Evolutionary conservation across 805 yeast species (phyloP).

Genomic region (Wickerhamiella azyma): DNA sequence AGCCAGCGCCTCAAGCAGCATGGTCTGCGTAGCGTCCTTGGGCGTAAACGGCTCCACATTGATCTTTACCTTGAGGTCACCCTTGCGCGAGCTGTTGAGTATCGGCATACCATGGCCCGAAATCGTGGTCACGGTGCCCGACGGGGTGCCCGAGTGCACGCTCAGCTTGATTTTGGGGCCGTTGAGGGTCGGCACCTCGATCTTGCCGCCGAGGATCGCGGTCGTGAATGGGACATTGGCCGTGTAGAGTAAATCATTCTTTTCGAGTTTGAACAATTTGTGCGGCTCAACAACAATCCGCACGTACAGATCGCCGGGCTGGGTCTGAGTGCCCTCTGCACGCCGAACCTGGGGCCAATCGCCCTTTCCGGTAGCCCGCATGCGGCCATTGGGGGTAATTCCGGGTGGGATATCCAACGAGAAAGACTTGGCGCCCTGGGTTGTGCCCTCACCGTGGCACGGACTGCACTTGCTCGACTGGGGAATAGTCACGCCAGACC

Average conservation of each 20-base stretch:
- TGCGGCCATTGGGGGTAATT: constrained; percentile 68
- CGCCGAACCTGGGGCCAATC: constrained; percentile 71
- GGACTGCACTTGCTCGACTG: constrained; percentile 54
- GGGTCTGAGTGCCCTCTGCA: constrained; percentile 51
- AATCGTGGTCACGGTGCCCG: constrained; percentile 57
- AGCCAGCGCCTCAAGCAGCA: constrained; percentile 85
- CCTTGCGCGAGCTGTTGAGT: constrained; percentile 43
- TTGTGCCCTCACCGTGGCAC: constrained; percentile 87
- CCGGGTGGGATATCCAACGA: constrained; percentile 82
- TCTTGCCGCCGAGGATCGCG: constrained; percentile 87
- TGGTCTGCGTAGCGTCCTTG: constrained; percentile 69
- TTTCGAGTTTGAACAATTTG: constrained; percentile 49
- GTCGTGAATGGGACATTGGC: constrained; percentile 82
- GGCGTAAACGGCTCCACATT: constrained; percentile 64
- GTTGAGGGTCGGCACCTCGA: constrained; percentile 72
- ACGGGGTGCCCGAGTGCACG: constrained; percentile 74
- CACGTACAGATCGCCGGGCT: constrained; percentile 79
- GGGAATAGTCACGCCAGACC: constrained; percentile 69
- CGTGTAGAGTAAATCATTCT: constrained; percentile 50
- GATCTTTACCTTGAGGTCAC: constrained; percentile 65
- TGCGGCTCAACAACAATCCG: constrained; percentile 70
- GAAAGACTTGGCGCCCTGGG: constrained; percentile 51
- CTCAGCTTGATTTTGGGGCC: constrained; percentile 64
- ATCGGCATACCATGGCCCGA: constrained; percentile 83
- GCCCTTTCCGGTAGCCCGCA: constrained; percentile 79